Conservation (phyloP, 345 rosid species). For the Balakata baccata region DNA sequence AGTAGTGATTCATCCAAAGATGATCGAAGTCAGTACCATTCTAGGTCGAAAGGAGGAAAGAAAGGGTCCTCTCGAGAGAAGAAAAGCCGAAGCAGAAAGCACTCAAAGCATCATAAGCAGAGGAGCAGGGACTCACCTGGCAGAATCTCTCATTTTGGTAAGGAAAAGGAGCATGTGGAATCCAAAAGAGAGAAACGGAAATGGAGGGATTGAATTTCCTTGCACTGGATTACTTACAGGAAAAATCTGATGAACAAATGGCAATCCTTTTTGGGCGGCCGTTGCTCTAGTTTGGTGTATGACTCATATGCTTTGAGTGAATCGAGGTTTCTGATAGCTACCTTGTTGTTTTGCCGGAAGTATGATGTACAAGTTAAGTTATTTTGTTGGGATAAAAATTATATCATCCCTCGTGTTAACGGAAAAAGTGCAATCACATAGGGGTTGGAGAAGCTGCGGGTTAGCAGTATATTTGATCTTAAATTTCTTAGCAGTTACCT, state of each 20-base stretch:
- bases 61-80: slow-evolving; percentile 53
- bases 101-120: slow-evolving; percentile 49
- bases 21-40: slow-evolving; percentile 36
- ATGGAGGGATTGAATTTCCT: slow-evolving; percentile 34
- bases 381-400: neutral
- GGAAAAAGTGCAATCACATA: neutral
- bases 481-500: neutral
- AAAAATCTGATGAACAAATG: neutral
- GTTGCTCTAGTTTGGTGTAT: neutral
- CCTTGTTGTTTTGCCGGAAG: neutral
- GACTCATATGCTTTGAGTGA: neutral
- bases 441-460: neutral
- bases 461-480: neutral
- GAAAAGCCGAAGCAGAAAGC: slow-evolving; percentile 60
- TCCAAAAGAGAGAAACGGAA: slow-evolving; percentile 47
- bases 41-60: slow-evolving; percentile 56
- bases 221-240: neutral
- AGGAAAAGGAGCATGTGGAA: slow-evolving; percentile 34
- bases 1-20: slow-evolving; percentile 56
- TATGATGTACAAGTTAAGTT: neutral
- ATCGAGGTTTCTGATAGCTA: neutral
- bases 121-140: slow-evolving; percentile 41
- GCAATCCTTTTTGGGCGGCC: neutral
- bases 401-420: neutral
- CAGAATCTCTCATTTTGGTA: slow-evolving; percentile 38